phyloP scores from a whole-genome alignment of 1,284 basidiomycete genomes.

The Austroboletus niveus region DNA sequence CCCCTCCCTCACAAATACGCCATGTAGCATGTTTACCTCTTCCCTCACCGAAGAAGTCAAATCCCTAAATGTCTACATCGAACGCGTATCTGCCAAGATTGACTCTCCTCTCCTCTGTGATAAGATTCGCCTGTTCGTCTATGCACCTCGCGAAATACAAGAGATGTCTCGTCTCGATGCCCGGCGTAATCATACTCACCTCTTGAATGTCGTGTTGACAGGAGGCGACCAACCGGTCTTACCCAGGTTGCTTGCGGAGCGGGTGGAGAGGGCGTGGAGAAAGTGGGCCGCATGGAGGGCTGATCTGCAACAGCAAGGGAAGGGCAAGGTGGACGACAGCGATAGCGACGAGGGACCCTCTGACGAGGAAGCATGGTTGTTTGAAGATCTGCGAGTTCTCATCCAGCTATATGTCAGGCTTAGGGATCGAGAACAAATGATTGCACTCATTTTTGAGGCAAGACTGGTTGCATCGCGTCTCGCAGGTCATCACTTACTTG shows the following conservation, averaged over 20 bases:
- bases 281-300: slow-evolving; percentile 76
- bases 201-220: slow-evolving; percentile 83
- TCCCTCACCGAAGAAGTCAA: slow-evolving; percentile 89
- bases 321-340: slow-evolving; percentile 52
- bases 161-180: slow-evolving; percentile 79
- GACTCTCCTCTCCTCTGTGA: slow-evolving; percentile 86
- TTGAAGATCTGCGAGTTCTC: slow-evolving; percentile 84
- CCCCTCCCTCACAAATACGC: slow-evolving; percentile 7
- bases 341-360: slow-evolving; percentile 92
- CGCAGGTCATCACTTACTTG: neutral
- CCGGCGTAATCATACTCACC: slow-evolving; percentile 54
- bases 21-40: slow-evolving; percentile 86
- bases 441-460: slow-evolving; percentile 94
- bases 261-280: slow-evolving; percentile 71
- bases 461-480: slow-evolving; percentile 14
- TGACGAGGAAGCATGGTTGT: slow-evolving; percentile 93
- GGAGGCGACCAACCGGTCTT: slow-evolving; percentile 77
- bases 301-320: slow-evolving; percentile 58
- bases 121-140: slow-evolving; percentile 85
- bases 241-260: slow-evolving; percentile 73
- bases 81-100: slow-evolving; percentile 83
- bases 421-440: slow-evolving; percentile 89
- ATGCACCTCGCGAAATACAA: slow-evolving; percentile 87
- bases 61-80: slow-evolving; percentile 81
- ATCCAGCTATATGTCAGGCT: slow-evolving; percentile 77